These are phyloP conservation scores for Dendrothele bispora DNA, from an alignment of 768 basidiomycete species.

Conservation along the genomic window DNA sequence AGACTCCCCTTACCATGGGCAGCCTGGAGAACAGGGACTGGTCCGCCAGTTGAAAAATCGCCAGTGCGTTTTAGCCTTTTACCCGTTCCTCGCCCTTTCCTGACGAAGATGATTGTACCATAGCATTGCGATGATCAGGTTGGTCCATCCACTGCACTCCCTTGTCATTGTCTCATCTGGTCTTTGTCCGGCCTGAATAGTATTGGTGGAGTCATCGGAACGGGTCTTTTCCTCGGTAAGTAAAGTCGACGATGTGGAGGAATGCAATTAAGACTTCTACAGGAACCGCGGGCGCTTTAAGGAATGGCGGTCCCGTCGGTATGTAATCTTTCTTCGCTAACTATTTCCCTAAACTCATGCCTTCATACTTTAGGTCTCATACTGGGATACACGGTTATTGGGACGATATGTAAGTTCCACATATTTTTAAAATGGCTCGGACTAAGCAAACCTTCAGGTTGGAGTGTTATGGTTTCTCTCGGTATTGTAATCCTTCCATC, in stretches of 20 bases:
- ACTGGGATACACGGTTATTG: conserved; percentile 67
- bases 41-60: conserved; percentile 71
- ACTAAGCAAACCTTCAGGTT: conserved; percentile 6
- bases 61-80: no score
- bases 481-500: conserved; percentile 37
- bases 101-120: no score
- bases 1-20: background rate
- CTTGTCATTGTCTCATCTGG: background rate
- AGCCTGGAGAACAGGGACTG: conserved; percentile 23
- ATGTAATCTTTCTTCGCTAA: background rate
- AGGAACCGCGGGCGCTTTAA: conserved; percentile 22
- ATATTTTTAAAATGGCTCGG: background rate
- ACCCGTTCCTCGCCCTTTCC: no score
- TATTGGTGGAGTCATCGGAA: conserved; percentile 46
- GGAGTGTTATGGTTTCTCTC: conserved; percentile 51
- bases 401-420: conserved; percentile 59
- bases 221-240: conserved; percentile 65
- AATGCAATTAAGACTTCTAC: background rate
- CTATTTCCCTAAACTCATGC: background rate
- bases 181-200: conserved; percentile 8
- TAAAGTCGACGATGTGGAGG: background rate
- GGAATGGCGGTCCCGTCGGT: conserved; percentile 71
- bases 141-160: background rate
- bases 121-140: conserved; percentile 84
- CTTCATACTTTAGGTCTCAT: conserved; percentile 53